Evolutionary conservation across 805 yeast species (phyloP), one percentile per base, ranked within the genome.

Genomic region (Vanderwaltozyma polyspora): DNA sequence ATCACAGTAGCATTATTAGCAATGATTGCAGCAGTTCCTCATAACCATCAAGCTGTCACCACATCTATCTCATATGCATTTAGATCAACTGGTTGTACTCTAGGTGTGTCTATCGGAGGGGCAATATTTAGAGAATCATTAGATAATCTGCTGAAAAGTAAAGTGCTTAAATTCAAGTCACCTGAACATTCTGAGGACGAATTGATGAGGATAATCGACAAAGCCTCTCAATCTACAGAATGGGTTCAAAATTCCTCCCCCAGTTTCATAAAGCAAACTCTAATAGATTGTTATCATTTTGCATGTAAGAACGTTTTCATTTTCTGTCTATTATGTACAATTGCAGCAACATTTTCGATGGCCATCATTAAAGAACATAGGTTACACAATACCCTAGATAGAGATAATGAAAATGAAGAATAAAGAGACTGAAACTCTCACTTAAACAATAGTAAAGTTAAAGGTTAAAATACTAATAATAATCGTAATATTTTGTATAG

Each of bases 31-130:
- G 75, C 85, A 1, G 86, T 76, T 8, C 84, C 85, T 2, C 55
- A 64, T 25, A 72, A 75, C 37, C 69, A 66, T 44, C 87, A 79
- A 50, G 94, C 95, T 1, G 70, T 85, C 15, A 79, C 89, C 3
- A 86, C 95, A 0, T 82, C 94, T 0, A 81, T 87, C 38, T 94
- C 84, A 50, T 86, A 87, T 54, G 86, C 87, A 0, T 84, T 81
- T 63, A 68, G 94, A 49, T 78, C 89, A 8, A 77, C 86, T 1
- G 94, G 94, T 0, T 79, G 89, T n/a, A 80, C 91, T 0, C 57
- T 83, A 32, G 94, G 94, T 25, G 86, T 84, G 12, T 63, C 85
- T 0, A 52, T 76, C 29, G 79, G 78, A 0, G 72, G 79, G 4
- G 76, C 81, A 4, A 64, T 79, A 16, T 78, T 79, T 55, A 75